phyloP scores from a whole-genome alignment of 2,329 filamentous ascomycete species.

The Aphanoascus verrucosus region DNA sequence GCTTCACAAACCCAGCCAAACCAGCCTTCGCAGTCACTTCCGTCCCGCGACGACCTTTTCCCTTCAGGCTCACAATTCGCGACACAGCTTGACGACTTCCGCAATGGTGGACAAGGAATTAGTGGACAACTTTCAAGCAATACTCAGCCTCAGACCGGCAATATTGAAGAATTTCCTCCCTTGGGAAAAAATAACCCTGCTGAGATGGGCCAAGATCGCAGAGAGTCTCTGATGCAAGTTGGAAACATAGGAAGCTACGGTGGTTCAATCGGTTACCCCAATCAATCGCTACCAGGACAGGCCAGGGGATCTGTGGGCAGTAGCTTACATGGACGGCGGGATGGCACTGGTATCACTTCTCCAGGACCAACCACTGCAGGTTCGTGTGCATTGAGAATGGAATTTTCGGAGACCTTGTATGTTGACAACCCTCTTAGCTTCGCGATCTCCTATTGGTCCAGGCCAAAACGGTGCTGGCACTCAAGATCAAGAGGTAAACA shows the following conservation, averaged over 20 bases:
- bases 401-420: constrained; percentile 8
- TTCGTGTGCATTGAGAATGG: constrained; percentile 18
- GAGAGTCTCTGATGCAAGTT: constrained; percentile 28
- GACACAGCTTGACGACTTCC: constrained; percentile 44
- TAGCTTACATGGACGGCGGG: constrained; percentile 30
- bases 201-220: constrained; percentile 14
- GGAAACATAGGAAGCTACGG: constrained; percentile 36
- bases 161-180: constrained; percentile 52
- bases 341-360: constrained; percentile 28
- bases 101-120: constrained; percentile 46
- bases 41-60: constrained; percentile 39
- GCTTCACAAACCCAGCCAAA: constrained; percentile 34
- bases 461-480: constrained; percentile 33
- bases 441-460: constrained; percentile 36
- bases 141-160: constrained; percentile 45
- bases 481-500: constrained; percentile 34
- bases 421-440: constrained; percentile 19
- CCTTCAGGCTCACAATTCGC: constrained; percentile 42
- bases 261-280: constrained; percentile 33
- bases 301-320: constrained; percentile 24
- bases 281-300: constrained; percentile 31
- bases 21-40: constrained; percentile 37
- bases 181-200: constrained; percentile 38
- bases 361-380: constrained; percentile 24
- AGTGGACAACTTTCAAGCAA: constrained; percentile 42